Evolutionary conservation across 1,139 yeast genomes (phyloP), one percentile per base, ranked within the genome.

Genomic region (Lodderomyces parapsilosis): DNA sequence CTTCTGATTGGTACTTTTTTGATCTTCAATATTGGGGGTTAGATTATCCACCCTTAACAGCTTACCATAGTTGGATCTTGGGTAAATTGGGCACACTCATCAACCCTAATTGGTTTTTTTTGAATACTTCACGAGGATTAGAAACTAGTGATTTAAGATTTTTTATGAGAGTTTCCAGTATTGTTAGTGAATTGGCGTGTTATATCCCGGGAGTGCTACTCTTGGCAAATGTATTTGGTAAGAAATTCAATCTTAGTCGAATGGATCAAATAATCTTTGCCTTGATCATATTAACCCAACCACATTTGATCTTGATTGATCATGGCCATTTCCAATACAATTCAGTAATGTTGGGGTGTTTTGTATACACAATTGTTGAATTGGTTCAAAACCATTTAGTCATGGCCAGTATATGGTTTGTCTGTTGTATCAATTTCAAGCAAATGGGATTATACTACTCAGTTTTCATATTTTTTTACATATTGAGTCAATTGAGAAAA

Each of bases 271-370:
- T 86, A 17, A 76, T 85, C 32, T 81, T 86, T 14, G 80, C 90
- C 0, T 83, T 89, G 6, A 81, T 88, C 7, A 81, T 90, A 18
- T 62, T 91, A 39, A 81, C 83, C 59, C 95, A 86, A 59, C 97
- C 99, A 0, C 76, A 87, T 4, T 71, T 93, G 50, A 76, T 87
- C 37, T 72, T 94, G 45, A 83, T 94, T 44, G 99, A 94, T 60
- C 97, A 94, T 63, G 99, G 99, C 9, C 99, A 94, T 65, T 94
- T 93, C 65, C 99, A 94, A 66, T 91, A 81, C 66, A 93, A 94
- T 57, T 80, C 91, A 0, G 95, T 93, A 14, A 93, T 94, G 98
- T 77, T 94, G 40, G 99, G 99, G 0, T 69, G 89, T 28, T 75
- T 91, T 11, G 68, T 93, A 28, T 69, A 82, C 49, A 74, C 95